Conservation (phyloP, 345 rosid genomes). For the Dimocarpus longan region DNA sequence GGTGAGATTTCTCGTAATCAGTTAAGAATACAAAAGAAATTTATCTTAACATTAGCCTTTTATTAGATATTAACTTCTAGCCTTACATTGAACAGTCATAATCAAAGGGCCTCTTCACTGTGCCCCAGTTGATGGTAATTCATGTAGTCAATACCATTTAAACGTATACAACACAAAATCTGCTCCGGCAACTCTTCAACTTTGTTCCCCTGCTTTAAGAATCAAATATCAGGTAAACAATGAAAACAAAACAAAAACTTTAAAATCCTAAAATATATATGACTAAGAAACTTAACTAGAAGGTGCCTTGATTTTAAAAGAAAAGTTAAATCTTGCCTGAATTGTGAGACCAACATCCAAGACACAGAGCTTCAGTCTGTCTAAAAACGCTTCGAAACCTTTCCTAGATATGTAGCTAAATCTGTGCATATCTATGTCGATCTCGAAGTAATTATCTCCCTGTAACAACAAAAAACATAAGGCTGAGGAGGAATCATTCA, state of each 20-base stretch:
- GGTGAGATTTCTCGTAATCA: not conserved
- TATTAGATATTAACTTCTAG: conserved; percentile 15
- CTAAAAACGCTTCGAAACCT: conserved; percentile 85
- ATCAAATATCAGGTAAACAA: not conserved
- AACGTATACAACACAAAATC: conserved; percentile 76
- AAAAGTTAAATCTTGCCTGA: conserved; percentile 51
- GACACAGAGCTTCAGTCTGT: conserved; percentile 70
- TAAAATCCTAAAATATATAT: not conserved
- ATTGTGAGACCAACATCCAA: conserved; percentile 94
- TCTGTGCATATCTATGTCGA: conserved; percentile 96
- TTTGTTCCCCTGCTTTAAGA: conserved; percentile 71
- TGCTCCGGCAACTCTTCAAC: conserved; percentile 94
- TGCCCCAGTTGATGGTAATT: conserved; percentile 63
- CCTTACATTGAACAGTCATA: conserved; percentile 24
- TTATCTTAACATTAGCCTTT: conserved; percentile 24
- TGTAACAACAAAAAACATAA: conserved; percentile 28
- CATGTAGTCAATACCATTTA: conserved; percentile 75
- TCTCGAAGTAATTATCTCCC: conserved; percentile 92
- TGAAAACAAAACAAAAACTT: not conserved
- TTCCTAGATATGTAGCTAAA: conserved; percentile 89
- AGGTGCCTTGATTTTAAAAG: not conserved
- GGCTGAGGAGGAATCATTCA: not conserved
- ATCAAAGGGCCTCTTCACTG: conserved; percentile 44
- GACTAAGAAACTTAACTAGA: not conserved
- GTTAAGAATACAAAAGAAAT: not conserved